Base-by-base conservation (phyloP, 164 flowering plant genomes). In the Akebia trifoliata region DNA sequence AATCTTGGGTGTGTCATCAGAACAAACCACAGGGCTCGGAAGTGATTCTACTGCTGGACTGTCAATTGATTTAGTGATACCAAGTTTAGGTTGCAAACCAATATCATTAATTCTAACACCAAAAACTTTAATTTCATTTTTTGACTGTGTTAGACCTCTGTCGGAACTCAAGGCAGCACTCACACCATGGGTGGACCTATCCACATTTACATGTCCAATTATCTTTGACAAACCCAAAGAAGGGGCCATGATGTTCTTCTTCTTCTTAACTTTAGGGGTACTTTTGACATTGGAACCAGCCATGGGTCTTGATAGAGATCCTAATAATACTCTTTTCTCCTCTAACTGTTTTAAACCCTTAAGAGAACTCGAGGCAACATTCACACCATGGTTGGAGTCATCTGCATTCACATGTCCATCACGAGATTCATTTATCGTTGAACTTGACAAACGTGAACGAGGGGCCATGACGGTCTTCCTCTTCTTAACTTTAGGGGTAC, bases 401-500 rank as follows among this genome's bases (percentile, higher is more conserved):
- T 52, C 63, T 54, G 57, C 25, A 34, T 47, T 54, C 8, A 50
- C 32, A 54, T 46, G 36, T 55, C 48, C 62, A 24, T 71, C 60
- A 26, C n/a, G 34, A 18, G 42, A 18, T 48, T 60, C 57, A 39
- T 11, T 21, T 8, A 6, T 15, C 9, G 29, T 61, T 34, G 67
- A 59, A 55, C 29, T 64, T 14, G 64, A 39, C n/a, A 18, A 20
- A 43, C 38, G 37, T 24, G 48, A 50, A 54, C 22, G 53, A 22
- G 28, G 52, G 14, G n/a, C 7, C 24, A 55, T 11, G 48, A 40
- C 21, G 30, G 55, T 74, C 66, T 69, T 74, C 52, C 49, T 34
- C 48, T 63, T 78, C 43, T 62, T 73, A 58, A 4, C 45, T 57
- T 60, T 69, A 20, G 73, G 72, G 2, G 55, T 56, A 40, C 37